Percentiles rank a stretch among this genome's conserved stretches.
Evolutionary conservation across 768 basidiomycete species (phyloP).

Genomic region (Hygrocybe coccinea): DNA sequence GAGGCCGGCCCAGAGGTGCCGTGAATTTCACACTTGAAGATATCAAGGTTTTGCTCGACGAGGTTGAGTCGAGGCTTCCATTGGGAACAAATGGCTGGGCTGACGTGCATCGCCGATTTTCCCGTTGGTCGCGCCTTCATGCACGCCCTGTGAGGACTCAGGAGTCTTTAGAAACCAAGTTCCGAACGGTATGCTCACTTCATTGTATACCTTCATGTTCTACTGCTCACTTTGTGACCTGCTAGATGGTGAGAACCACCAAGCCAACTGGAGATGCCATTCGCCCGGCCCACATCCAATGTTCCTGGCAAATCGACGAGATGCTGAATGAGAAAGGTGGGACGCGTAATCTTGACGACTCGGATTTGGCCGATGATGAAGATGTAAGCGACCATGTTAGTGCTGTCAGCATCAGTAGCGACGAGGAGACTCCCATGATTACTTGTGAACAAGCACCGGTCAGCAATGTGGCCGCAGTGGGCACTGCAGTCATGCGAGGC

Average conservation of each 20-base stretch:
- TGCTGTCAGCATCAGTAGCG: background rate
- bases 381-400: background rate
- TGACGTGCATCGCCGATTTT: slow-evolving; percentile 8
- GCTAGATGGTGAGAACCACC: slow-evolving; percentile 18
- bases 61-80: slow-evolving; percentile 14
- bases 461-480: too few species aligned
- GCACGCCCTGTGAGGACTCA: slow-evolving; percentile 4
- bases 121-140: slow-evolving; percentile 14
- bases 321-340: slow-evolving; percentile 19
- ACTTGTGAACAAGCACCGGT: too few species aligned
- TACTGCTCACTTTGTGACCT: too few species aligned
- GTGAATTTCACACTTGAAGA: slow-evolving; percentile 18
- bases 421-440: too few species aligned
- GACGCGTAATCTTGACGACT: slow-evolving; percentile 15
- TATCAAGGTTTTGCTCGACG: slow-evolving; percentile 13
- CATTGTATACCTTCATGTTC: too few species aligned
- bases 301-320: slow-evolving; percentile 17
- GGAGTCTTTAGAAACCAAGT: slow-evolving; percentile 22
- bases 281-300: slow-evolving; percentile 20
- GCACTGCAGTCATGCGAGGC: too few species aligned
- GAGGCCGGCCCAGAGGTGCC: slow-evolving; percentile 12
- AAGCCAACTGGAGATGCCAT: slow-evolving; percentile 28
- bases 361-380: slow-evolving; percentile 6
- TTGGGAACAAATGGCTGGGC: slow-evolving; percentile 20
- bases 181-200: slow-evolving; percentile 6